Evolutionary conservation across 2,329 filamentous ascomycete species (phyloP).

Genomic region (Diaporthe caulivora): DNA sequence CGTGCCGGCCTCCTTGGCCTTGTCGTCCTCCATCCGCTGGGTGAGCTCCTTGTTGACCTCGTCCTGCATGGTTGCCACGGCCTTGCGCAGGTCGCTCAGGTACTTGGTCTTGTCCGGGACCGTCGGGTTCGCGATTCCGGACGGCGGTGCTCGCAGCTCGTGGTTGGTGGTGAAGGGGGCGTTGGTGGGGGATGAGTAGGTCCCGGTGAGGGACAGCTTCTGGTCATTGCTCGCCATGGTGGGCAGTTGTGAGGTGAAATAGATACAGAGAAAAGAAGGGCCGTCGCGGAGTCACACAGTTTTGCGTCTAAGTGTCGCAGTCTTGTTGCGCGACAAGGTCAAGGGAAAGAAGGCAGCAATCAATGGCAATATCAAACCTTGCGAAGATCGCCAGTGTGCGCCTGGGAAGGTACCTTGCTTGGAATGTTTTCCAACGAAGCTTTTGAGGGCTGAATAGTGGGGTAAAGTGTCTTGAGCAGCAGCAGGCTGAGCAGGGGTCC

Average conservation of each 20-base stretch:
- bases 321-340: constrained; percentile 9
- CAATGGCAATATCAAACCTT: neutral
- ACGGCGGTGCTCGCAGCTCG: constrained; percentile 50
- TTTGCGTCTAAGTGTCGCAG: neutral
- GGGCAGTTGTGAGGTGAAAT: constrained; percentile 39
- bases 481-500: neutral
- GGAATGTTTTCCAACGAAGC: neutral
- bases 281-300: neutral
- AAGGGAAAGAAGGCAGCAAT: neutral
- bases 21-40: constrained; percentile 80
- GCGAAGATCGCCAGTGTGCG: neutral
- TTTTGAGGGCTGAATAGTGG: constrained; percentile 31
- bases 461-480: neutral
- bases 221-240: constrained; percentile 37
- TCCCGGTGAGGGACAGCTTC: constrained; percentile 56
- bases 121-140: constrained; percentile 44
- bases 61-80: constrained; percentile 71
- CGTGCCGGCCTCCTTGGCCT: constrained; percentile 57
- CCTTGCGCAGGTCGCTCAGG: constrained; percentile 69
- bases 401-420: neutral
- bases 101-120: constrained; percentile 68
- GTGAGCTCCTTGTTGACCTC: constrained; percentile 80
- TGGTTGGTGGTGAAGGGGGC: constrained; percentile 59
- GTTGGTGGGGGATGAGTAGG: constrained; percentile 67
- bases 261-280: neutral